Base-by-base conservation (phyloP, 2,329 filamentous ascomycete species). In the Phymatotrichopsis omnivora region DNA sequence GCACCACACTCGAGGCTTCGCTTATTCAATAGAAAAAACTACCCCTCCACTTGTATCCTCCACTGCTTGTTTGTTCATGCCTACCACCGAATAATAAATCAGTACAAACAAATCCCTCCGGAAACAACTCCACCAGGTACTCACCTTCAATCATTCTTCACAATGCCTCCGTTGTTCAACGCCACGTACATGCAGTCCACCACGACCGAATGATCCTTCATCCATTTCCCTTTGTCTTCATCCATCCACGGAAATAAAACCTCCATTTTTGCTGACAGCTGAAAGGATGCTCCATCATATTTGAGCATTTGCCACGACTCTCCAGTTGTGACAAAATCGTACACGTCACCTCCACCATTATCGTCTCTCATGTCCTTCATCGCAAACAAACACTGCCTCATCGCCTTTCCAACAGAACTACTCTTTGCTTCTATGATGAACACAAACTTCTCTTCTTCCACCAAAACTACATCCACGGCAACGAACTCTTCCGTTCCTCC, bases 141-240 rank as follows among this genome's bases (percentile, higher is more conserved):
- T n/a, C n/a, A n/a, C n/a, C n/a, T n/a, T n/a, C n/a, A n/a, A n/a
- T n/a, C n/a, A n/a, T n/a, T n/a, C n/a, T n/a, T n/a, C 16, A 44
- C 33, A 38, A 29, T 29, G 49, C 41, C 37, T 46, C 50, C 33
- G 7, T 32, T 44, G 24, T 22, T 33, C 42, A 52, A 50, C 31
- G 47, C 50, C 10, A 29, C 17, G 23, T 46, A 39, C 10, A 52
- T 47, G 37, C 50, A 50, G 22, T 50, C 47, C 28, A 52, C 38
- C 6, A 47, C 27, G 7, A 41, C 14, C 0, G 38, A 52, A 41
- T 31, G 22, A 23, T 48, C 31, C 38, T 42, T 46, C 42, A 49
- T 42, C 49, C 49, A 52, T 31, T 4, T 8, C 4, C 39, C 27
- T 31, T 46, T 40, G 4, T 47, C 47, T 35, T 49, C 25, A 32